These are phyloP conservation scores for Hsuehochloa calcarea DNA, from an alignment of 176 grass and related monocot genomes.

Conservation along the genomic window DNA sequence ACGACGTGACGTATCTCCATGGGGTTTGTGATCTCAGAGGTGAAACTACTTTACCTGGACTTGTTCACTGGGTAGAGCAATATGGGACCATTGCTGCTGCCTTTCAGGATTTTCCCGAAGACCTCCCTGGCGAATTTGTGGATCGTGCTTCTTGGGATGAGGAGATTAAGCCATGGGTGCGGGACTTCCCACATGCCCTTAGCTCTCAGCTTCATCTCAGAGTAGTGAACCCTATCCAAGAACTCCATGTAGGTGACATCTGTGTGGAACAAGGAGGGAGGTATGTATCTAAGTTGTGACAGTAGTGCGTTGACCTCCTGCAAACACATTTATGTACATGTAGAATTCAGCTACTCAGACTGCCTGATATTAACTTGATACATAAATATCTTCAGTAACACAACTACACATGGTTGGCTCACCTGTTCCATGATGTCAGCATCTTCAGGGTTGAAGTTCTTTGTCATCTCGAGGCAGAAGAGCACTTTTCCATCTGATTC, in stretches of 20 bases:
- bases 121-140: constrained; percentile 62
- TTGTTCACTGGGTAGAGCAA: constrained; percentile 78
- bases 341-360: constrained; percentile 15
- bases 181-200: constrained; percentile 91
- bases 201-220: constrained; percentile 69
- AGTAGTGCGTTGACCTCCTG: constrained; percentile 69
- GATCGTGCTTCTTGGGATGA: constrained; percentile 65
- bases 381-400: constrained; percentile 3
- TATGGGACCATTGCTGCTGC: constrained; percentile 76
- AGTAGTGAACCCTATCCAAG: constrained; percentile 75
- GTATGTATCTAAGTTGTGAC: constrained; percentile 56
- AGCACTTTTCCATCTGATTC: constrained; percentile 55
- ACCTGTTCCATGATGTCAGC: constrained; percentile 64
- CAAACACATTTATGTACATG: constrained; percentile 12
- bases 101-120: constrained; percentile 73
- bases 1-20: not conserved
- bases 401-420: not conserved
- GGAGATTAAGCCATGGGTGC: constrained; percentile 92
- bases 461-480: constrained; percentile 89
- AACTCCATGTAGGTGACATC: constrained; percentile 75
- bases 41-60: constrained; percentile 51
- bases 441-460: constrained; percentile 66
- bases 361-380: constrained; percentile 37
- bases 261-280: constrained; percentile 66
- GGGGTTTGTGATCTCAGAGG: constrained; percentile 6